phyloP scores from a whole-genome alignment of 2,329 filamentous ascomycete genomes.

The Graphilbum sp. region DNA sequence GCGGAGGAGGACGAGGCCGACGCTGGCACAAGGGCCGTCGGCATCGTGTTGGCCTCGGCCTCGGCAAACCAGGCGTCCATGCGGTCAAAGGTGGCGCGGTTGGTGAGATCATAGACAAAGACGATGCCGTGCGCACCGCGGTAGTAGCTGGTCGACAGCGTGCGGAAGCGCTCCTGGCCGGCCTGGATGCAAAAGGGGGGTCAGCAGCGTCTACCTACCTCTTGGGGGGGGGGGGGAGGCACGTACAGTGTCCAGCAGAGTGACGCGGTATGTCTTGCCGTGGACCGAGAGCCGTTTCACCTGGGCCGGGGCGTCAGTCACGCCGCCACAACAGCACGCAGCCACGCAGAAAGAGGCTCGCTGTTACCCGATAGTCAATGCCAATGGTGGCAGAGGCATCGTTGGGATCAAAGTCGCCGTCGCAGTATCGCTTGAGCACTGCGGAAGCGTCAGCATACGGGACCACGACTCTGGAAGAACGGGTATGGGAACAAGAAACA shows the following conservation, averaged over 20 bases:
- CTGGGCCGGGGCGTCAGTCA: constrained; percentile 13
- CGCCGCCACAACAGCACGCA: no score
- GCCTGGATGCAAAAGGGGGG: constrained; percentile 14
- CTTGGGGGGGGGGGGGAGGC: no score
- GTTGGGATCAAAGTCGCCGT: constrained; percentile 40
- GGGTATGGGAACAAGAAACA: no score
- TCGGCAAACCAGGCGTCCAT: constrained; percentile 40
- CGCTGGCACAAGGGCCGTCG: no score
- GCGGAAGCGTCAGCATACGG: no score
- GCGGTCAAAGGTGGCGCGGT: constrained; percentile 29
- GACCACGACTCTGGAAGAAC: no score
- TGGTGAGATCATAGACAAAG: constrained; percentile 32
- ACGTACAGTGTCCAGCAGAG: constrained; percentile 33
- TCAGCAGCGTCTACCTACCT: not conserved
- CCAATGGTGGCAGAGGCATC: constrained; percentile 38
- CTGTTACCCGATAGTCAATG: constrained; percentile 35
- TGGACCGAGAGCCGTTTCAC: constrained; percentile 35
- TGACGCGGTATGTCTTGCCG: constrained; percentile 33
- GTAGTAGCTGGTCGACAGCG: constrained; percentile 33
- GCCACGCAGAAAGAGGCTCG: not conserved
- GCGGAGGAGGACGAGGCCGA: no score
- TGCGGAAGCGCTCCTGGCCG: constrained; percentile 31
- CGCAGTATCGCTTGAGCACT: constrained; percentile 39
- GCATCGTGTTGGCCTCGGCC: constrained; percentile 28
- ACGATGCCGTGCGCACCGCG: constrained; percentile 32